Evolutionary conservation across 2,329 filamentous ascomycete genomes (phyloP).

Genomic region (Nothophaeocryptopus gaeumannii): DNA sequence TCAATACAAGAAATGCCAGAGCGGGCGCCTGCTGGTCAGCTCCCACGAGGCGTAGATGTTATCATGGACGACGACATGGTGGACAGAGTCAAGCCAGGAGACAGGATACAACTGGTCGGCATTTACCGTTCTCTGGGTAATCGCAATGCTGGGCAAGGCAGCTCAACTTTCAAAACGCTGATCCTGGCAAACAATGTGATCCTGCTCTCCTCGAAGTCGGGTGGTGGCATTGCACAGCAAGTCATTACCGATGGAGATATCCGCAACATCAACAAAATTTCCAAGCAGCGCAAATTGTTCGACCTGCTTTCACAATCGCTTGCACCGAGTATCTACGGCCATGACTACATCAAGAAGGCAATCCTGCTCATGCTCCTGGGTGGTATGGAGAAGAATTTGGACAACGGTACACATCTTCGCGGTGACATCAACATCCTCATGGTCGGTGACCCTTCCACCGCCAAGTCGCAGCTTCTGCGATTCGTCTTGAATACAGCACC

Average conservation of each 20-base stretch:
- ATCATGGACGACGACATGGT: conserved; percentile 96
- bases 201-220: conserved; percentile 90
- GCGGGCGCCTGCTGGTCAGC: conserved; percentile 87
- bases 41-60: conserved; percentile 92
- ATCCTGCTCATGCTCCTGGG: conserved; percentile 92
- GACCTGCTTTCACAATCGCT: conserved; percentile 90
- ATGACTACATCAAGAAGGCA: conserved; percentile 97
- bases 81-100: conserved; percentile 90
- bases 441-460: conserved; percentile 97
- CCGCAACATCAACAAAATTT: conserved; percentile 95
- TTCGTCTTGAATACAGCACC: conserved; percentile 98
- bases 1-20: conserved; percentile 99
- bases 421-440: conserved; percentile 99
- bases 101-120: conserved; percentile 94
- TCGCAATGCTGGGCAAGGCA: conserved; percentile 84
- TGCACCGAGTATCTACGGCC: conserved; percentile 93
- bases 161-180: conserved; percentile 90
- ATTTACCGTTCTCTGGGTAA: conserved; percentile 94
- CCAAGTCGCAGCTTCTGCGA: conserved; percentile 94
- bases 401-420: conserved; percentile 95
- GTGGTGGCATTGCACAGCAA: conserved; percentile 86
- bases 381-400: conserved; percentile 96
- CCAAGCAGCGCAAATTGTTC: conserved; percentile 92
- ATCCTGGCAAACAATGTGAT: conserved; percentile 95
- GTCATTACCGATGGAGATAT: conserved; percentile 95